phyloP scores from a whole-genome alignment of 2,329 filamentous ascomycete species.

The Aaosphaeria pasadenensis region DNA sequence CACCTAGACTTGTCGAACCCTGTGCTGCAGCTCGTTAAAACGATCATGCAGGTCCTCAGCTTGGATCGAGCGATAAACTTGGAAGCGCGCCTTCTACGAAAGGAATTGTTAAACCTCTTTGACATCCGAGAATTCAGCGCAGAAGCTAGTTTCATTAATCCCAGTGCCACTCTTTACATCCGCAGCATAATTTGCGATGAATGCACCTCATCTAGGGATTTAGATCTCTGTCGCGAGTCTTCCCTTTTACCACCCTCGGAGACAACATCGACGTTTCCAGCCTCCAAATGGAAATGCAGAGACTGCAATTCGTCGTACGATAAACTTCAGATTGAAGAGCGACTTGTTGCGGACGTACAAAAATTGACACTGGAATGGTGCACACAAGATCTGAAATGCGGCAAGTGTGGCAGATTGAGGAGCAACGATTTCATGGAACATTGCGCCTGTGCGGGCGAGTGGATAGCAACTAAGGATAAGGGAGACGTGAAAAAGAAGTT shows the following conservation, averaged over 20 bases:
- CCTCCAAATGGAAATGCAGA: slow-evolving; percentile 70
- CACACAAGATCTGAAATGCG: slow-evolving; percentile 87
- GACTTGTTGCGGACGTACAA: slow-evolving; percentile 73
- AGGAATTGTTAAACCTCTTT: slow-evolving; percentile 84
- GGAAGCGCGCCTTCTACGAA: slow-evolving; percentile 82
- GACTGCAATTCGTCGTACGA: slow-evolving; percentile 76
- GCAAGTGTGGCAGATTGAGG: slow-evolving; percentile 63
- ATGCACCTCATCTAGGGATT: slow-evolving; percentile 83
- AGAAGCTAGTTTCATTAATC: slow-evolving; percentile 85
- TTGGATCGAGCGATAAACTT: slow-evolving; percentile 88
- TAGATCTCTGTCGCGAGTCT: slow-evolving; percentile 90
- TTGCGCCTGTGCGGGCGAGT: slow-evolving; percentile 86
- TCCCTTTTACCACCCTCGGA: slow-evolving; percentile 65
- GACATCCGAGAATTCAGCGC: slow-evolving; percentile 92
- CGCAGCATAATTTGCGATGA: slow-evolving; percentile 79
- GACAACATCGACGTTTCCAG: slow-evolving; percentile 40
- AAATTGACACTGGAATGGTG: slow-evolving; percentile 74
- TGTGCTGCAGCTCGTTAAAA: slow-evolving; percentile 86
- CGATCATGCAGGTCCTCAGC: slow-evolving; percentile 85
- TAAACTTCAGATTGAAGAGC: slow-evolving; percentile 78
- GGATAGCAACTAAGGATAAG: slow-evolving; percentile 69
- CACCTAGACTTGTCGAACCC: slow-evolving; percentile 65
- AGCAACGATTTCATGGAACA: slow-evolving; percentile 96
- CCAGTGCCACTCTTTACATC: slow-evolving; percentile 70
- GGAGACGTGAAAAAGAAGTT: slow-evolving; percentile 65